phyloP scores from a whole-genome alignment of 257 asterid species.

The Petunia axillaris region DNA sequence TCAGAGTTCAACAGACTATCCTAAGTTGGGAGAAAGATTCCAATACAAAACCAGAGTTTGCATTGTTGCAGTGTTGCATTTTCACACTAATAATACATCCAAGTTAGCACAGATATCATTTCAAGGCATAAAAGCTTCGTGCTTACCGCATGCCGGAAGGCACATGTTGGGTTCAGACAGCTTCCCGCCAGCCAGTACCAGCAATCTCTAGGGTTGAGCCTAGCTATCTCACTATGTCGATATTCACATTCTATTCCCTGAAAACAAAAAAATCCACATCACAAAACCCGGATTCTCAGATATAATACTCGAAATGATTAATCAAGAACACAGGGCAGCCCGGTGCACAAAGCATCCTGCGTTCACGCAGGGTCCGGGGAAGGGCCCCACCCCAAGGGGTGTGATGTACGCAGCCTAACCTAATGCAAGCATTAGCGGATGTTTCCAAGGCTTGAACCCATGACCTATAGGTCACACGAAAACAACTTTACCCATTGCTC shows the following conservation, averaged over 20 bases:
- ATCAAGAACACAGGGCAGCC: background rate
- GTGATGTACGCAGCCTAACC: too few relatives aligned
- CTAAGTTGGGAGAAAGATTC: background rate
- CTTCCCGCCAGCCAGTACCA: slow-evolving; percentile 47
- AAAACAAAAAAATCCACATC: slow-evolving; percentile 20
- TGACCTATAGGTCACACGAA: too few relatives aligned
- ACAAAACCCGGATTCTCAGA: slow-evolving; percentile 2
- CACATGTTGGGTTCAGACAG: slow-evolving; percentile 47
- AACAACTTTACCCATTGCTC: too few relatives aligned
- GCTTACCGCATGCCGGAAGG: slow-evolving; percentile 57
- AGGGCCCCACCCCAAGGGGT: too few relatives aligned
- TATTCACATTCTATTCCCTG: slow-evolving; percentile 51
- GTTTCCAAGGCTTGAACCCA: too few relatives aligned
- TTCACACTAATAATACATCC: background rate
- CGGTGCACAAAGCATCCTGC: too few relatives aligned
- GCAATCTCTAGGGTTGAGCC: slow-evolving; percentile 55
- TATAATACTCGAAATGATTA: background rate
- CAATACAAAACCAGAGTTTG: background rate
- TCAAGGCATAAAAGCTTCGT: background rate
- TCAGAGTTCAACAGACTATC: background rate
- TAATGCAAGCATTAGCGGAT: too few relatives aligned
- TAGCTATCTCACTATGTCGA: slow-evolving; percentile 52
- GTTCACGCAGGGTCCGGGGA: too few relatives aligned
- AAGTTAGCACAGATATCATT: background rate
- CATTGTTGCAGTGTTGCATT: background rate